phyloP scores from a whole-genome alignment of 345 rosid genomes.

The Psidium friedrichsthalianum region DNA sequence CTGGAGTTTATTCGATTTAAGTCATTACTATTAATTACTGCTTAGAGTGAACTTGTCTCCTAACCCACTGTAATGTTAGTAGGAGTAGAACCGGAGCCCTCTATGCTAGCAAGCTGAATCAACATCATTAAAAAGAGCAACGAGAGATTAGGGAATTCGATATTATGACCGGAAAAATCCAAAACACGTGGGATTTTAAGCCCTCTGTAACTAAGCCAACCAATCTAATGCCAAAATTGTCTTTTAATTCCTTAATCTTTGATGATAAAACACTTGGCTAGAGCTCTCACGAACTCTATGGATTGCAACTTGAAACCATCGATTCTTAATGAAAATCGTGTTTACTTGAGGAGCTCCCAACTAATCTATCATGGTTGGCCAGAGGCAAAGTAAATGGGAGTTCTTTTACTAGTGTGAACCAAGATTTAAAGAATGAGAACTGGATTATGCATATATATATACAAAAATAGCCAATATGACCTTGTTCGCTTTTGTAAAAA shows the following conservation, averaged over 20 bases:
- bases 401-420: neutral
- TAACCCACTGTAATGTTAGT: neutral
- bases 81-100: neutral
- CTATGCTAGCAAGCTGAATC: neutral
- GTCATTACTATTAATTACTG: neutral
- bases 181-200: neutral
- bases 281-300: neutral
- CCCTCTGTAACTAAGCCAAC: neutral
- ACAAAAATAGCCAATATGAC: neutral
- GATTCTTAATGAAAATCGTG: neutral
- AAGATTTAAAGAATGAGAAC: neutral
- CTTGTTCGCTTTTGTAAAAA: neutral
- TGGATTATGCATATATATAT: neutral
- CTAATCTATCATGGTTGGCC: neutral
- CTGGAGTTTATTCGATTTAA: rapidly evolving
- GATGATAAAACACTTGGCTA: neutral
- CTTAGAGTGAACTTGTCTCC: neutral
- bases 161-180: no score
- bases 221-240: neutral
- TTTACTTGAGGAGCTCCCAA: neutral
- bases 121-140: neutral
- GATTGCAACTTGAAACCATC: neutral
- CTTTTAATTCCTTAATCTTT: neutral
- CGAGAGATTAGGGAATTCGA: neutral
- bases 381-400: neutral